Conservation (phyloP, 192 early-diverging fungal genomes). For the Podila clonocystis region DNA sequence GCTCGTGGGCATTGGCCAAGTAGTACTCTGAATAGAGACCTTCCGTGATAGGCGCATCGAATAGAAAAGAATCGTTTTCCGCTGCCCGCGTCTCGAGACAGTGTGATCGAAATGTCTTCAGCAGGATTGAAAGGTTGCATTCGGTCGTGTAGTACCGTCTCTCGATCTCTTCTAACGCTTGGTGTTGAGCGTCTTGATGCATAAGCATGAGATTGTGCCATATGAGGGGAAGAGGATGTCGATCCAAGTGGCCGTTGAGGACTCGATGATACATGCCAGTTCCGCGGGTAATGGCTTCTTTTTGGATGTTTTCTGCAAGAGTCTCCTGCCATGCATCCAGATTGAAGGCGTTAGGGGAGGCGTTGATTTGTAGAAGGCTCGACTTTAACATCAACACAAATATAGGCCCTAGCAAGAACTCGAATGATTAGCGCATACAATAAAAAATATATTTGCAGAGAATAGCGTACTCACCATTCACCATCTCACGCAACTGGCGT, state of each 20-base stretch:
- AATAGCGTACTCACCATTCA: too few species aligned
- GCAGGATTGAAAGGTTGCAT: neutral
- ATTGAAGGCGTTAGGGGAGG: neutral
- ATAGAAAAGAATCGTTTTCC: too few species aligned
- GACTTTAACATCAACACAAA: neutral
- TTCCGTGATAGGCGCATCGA: neutral
- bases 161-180: slow-evolving; percentile 32
- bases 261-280: slow-evolving; percentile 11
- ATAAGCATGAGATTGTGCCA: slow-evolving; percentile 37
- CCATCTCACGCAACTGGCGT: too few species aligned
- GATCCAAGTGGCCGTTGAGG: slow-evolving; percentile 33
- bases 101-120: slow-evolving; percentile 7
- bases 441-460: too few species aligned
- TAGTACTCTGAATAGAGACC: slow-evolving; percentile 40
- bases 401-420: neutral
- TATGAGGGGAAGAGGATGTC: slow-evolving; percentile 18
- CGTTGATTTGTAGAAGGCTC: neutral
- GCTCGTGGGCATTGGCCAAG: slow-evolving; percentile 24
- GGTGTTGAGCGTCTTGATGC: slow-evolving; percentile 22
- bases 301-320: neutral
- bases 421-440: too few species aligned
- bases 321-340: neutral
- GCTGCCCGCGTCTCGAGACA: slow-evolving; percentile 10
- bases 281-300: slow-evolving; percentile 1
- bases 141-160: neutral